Conservation (phyloP, 2,329 filamentous ascomycete genomes). For the Beauveria asiatica region DNA sequence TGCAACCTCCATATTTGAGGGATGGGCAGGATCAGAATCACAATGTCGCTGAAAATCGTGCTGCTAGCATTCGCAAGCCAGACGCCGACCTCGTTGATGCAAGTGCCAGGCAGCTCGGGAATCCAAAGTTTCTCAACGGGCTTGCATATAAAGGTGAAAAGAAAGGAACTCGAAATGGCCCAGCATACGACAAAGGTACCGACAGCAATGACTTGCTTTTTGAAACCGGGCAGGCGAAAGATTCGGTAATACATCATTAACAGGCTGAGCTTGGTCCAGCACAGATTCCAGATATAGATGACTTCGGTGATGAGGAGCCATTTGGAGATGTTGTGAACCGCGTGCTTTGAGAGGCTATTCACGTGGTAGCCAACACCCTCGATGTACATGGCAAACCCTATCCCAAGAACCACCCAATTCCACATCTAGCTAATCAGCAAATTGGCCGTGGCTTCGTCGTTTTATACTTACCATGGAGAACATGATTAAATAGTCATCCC, state of each 20-base stretch:
- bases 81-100: constrained; percentile 40
- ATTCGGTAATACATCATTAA: constrained; percentile 46
- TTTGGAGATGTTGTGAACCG: constrained; percentile 38
- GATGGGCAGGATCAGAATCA: constrained; percentile 36
- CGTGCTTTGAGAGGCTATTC: constrained; percentile 24
- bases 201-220: constrained; percentile 31
- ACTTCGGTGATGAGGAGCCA: constrained; percentile 39
- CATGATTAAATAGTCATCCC: constrained; percentile 42
- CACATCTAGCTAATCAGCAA: constrained; percentile 22
- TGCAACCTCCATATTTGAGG: constrained; percentile 36
- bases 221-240: constrained; percentile 36
- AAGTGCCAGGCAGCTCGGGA: constrained; percentile 33
- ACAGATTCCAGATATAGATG: constrained; percentile 38
- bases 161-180: constrained; percentile 38
- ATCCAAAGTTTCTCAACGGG: constrained; percentile 43
- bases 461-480: constrained; percentile 34
- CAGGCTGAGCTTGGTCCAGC: constrained; percentile 41
- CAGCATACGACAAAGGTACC: constrained; percentile 36
- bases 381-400: constrained; percentile 39
- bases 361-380: constrained; percentile 40
- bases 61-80: constrained; percentile 42
- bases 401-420: constrained; percentile 35
- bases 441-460: neutral
- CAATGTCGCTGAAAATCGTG: constrained; percentile 37
- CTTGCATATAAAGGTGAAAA: constrained; percentile 44